Percentiles rank a stretch among this genome's conserved stretches.
phyloP scores from a whole-genome alignment of 495 filamentous ascomycete species.

The Tuber brumale region DNA sequence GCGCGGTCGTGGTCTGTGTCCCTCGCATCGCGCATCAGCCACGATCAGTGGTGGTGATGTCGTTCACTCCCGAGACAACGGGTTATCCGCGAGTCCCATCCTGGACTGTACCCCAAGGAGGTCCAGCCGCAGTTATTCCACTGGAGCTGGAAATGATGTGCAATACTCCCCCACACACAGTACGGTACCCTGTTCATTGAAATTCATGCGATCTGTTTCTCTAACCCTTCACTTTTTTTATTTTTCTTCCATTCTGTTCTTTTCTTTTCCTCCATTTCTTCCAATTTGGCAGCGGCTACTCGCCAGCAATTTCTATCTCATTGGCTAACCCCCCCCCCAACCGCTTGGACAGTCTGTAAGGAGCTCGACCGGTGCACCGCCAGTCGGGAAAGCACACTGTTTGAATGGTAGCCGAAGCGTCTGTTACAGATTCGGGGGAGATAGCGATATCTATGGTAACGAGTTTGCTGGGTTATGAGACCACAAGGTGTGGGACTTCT shows the following conservation, averaged over 20 bases:
- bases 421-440: neutral
- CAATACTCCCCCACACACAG: neutral
- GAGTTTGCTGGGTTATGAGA: neutral
- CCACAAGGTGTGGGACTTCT: neutral
- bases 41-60: neutral
- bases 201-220: neutral
- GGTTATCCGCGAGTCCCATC: neutral
- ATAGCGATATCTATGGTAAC: neutral
- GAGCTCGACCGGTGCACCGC: constrained; percentile 20
- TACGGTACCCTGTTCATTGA: neutral
- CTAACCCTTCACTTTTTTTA: neutral
- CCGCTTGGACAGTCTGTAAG: constrained; percentile 16
- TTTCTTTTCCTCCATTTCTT: neutral
- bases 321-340: neutral
- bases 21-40: constrained; percentile 2
- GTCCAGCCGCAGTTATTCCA: neutral
- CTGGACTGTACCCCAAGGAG: constrained; percentile 3
- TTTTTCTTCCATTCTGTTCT: neutral
- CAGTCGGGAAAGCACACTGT: neutral
- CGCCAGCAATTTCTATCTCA: neutral
- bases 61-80: constrained; percentile 1
- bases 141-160: neutral
- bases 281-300: neutral
- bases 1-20: neutral
- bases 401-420: constrained; percentile 12